Evolutionary conservation across 2,329 filamentous ascomycete genomes (phyloP).

Genomic region (Ophiostoma perfectum): DNA sequence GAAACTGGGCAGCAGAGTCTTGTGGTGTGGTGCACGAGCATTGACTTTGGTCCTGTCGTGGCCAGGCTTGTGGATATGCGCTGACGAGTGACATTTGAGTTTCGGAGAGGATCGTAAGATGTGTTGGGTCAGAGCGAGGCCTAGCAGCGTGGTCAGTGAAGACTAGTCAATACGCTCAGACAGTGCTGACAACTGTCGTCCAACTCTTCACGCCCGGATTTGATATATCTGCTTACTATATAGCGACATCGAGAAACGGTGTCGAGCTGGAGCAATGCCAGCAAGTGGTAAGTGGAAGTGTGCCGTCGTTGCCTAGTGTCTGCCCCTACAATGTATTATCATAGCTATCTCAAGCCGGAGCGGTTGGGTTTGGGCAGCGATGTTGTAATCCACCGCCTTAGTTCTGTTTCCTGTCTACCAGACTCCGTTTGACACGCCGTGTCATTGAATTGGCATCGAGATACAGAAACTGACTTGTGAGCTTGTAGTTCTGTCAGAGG

Average conservation of each 20-base stretch:
- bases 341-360: not conserved
- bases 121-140: not conserved
- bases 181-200: not conserved
- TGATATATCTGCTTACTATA: too few species aligned
- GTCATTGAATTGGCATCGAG: not conserved
- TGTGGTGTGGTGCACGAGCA: conserved; percentile 9
- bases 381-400: not conserved
- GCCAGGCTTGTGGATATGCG: not conserved
- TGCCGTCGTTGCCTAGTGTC: not conserved
- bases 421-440: not conserved
- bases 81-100: not conserved
- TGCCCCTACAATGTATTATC: not conserved
- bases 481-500: not conserved
- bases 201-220: not conserved
- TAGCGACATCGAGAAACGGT: too few species aligned
- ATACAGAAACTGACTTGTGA: not conserved
- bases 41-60: conserved; percentile 5
- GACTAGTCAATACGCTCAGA: not conserved
- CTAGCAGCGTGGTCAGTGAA: not conserved
- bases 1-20: not conserved
- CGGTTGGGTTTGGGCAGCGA: not conserved
- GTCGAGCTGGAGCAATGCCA: too few species aligned
- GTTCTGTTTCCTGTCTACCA: not conserved
- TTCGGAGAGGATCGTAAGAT: not conserved
- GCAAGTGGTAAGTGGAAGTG: too few species aligned